Percentiles rank a stretch among this genome's conserved stretches.
Conservation (phyloP, 2,329 filamentous ascomycete species). For the Colletotrichum phormii region DNA sequence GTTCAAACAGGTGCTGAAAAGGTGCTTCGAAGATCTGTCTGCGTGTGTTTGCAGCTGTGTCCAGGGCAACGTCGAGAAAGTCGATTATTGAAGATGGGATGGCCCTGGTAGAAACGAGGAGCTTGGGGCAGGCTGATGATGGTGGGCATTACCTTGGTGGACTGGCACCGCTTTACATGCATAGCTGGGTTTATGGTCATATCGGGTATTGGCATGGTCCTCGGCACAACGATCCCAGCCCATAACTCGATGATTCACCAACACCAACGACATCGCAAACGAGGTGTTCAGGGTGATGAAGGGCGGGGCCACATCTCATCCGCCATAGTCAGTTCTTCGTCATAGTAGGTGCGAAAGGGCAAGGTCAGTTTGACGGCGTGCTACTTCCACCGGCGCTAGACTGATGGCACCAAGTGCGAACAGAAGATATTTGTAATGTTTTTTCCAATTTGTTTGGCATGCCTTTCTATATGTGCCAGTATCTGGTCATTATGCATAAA, state of each 20-base stretch:
- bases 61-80: neutral
- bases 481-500: conserved; percentile 26
- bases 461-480: neutral
- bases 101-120: neutral
- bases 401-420: no score
- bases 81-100: neutral
- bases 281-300: neutral
- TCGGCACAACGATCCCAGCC: neutral
- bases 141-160: neutral
- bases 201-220: neutral
- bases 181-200: neutral
- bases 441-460: neutral
- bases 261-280: neutral
- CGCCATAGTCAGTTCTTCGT: no score
- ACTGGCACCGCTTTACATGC: rapidly evolving
- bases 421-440: neutral
- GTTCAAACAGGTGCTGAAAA: neutral
- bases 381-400: no score
- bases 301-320: no score
- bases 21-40: neutral
- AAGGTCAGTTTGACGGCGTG: no score
- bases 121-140: conserved; percentile 4
- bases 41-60: neutral
- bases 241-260: neutral
- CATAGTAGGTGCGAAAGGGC: no score